Base-by-base conservation (phyloP, 805 yeast species). In the Clavispora vitiphila region DNA sequence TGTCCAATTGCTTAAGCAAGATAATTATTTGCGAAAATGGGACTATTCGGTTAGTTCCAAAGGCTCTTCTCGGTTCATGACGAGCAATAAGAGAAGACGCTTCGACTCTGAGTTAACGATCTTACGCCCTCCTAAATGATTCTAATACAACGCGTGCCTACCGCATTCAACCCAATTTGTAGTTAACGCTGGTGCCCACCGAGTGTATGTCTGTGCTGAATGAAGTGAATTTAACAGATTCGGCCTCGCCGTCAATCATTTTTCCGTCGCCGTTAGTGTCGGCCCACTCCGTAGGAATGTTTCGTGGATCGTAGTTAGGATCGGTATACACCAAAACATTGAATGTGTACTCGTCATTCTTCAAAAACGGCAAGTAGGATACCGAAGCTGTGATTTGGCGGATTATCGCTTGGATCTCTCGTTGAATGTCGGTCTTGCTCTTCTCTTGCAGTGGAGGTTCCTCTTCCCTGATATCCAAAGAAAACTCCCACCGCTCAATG, bases 361-460 rank as follows among this genome's bases (percentile, higher is more conserved):
- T 55, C 22, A 90, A 64, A 19, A 83, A 74, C 0, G 98, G 98
- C 31, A 90, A 69, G 57, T 89, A 88, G 0, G 96, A 79, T 2
- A 86, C 86, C 32, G 93, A 81, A 0, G 96, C 87, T 0, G 96
- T 87, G 39, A 90, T 85, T 53, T 90, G 97, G 40, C 96, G 76
- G 30, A 90, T 80, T 5, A 90, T 81, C 0, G 88, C 78, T 59
- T 86, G 91, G n/a, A 89, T 86, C 49, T 88, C 93, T 39, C 64
- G 68, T 50, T 84, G 90, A 3, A 82, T 76, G 24, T 74, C 76
- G 3, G 72, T 77, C 24, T 55, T 65, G 19, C 65, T 48, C 48
- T 69, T 72, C 2, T 23, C 42, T 16, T 46, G 51, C 4, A 25
- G 32, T 10, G 41, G 50, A 5, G 44, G 51, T n/a, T 36, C 48